phyloP scores from a whole-genome alignment of 1,284 basidiomycete species.

The Leccinum insolens region DNA sequence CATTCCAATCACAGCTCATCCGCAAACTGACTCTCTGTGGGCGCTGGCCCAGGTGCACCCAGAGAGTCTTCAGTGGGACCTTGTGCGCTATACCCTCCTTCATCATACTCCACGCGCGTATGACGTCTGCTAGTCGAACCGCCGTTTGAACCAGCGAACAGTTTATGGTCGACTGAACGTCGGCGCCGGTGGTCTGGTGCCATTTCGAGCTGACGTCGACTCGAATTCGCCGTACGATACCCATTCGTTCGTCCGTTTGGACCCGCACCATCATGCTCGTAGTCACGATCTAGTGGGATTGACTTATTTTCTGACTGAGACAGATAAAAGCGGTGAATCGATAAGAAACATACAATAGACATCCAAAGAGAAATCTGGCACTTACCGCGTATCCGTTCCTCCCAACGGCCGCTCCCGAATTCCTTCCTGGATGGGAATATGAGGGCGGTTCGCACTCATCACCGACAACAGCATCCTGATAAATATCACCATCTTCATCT shows the following conservation, averaged over 20 bases:
- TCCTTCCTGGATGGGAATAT: conserved; percentile 46
- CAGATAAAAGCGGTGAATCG: conserved; percentile 29
- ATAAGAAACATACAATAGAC: not conserved
- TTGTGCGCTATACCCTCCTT: conserved; percentile 11
- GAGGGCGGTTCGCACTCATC: conserved; percentile 52
- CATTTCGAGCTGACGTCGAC: conserved; percentile 71
- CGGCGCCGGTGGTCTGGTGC: conserved; percentile 59
- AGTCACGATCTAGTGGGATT: conserved; percentile 17
- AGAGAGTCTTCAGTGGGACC: conserved; percentile 16
- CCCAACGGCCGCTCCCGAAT: conserved; percentile 54
- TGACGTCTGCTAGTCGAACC: conserved; percentile 20
- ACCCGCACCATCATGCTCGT: not conserved
- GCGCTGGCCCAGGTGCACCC: conserved; percentile 38
- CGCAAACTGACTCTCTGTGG: conserved; percentile 43
- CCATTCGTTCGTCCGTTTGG: conserved; percentile 34
- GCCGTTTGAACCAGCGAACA: conserved; percentile 22
- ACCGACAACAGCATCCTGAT: conserved; percentile 40
- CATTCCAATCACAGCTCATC: conserved; percentile 32
- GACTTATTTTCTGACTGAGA: conserved; percentile 43
- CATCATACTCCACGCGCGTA: conserved; percentile 12
- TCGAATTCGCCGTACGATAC: conserved; percentile 42
- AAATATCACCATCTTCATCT: conserved; percentile 46
- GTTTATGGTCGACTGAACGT: conserved; percentile 33
- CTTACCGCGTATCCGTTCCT: conserved; percentile 76
- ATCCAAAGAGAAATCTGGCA: conserved; percentile 16